phyloP scores from a whole-genome alignment of 495 filamentous ascomycete genomes.

The Xylaria longipes region DNA sequence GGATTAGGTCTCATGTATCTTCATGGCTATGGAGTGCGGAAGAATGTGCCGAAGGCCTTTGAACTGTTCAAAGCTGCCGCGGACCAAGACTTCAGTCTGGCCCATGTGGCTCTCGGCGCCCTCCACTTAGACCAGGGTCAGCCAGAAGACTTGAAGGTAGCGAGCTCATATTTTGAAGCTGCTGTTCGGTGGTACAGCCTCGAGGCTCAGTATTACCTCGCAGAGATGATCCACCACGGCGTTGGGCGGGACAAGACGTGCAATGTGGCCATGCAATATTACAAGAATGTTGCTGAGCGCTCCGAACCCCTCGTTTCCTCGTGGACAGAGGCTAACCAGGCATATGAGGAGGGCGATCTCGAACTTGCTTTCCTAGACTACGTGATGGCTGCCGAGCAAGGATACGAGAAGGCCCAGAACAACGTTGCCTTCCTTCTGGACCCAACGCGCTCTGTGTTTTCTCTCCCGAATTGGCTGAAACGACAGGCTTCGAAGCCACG shows the following conservation, averaged over 20 bases:
- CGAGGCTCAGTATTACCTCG: constrained; percentile 94
- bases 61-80: constrained; percentile 83
- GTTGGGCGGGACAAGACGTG: constrained; percentile 83
- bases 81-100: constrained; percentile 81
- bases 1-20: constrained; percentile 86
- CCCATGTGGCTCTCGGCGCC: constrained; percentile 82
- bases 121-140: constrained; percentile 93
- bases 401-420: constrained; percentile 89
- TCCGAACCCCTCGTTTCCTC: constrained; percentile 85
- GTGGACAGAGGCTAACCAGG: constrained; percentile 83
- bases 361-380: constrained; percentile 84
- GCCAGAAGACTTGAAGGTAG: constrained; percentile 64
- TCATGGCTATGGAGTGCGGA: constrained; percentile 77
- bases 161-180: constrained; percentile 89
- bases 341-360: constrained; percentile 83
- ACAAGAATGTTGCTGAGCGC: constrained; percentile 93
- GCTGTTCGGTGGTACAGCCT: constrained; percentile 87
- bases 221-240: constrained; percentile 84
- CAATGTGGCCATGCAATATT: constrained; percentile 80
- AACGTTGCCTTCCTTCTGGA: constrained; percentile 95
- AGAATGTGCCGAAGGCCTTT: constrained; percentile 75
- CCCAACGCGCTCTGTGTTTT: constrained; percentile 65
- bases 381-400: constrained; percentile 94
- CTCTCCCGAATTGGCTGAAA: constrained; percentile 47
- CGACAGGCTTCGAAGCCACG: constrained; percentile 46